Percentiles rank a stretch among this genome's conserved stretches.
Evolutionary conservation across 2,329 filamentous ascomycete species (phyloP).

Genomic region (Colletotrichum sp.): DNA sequence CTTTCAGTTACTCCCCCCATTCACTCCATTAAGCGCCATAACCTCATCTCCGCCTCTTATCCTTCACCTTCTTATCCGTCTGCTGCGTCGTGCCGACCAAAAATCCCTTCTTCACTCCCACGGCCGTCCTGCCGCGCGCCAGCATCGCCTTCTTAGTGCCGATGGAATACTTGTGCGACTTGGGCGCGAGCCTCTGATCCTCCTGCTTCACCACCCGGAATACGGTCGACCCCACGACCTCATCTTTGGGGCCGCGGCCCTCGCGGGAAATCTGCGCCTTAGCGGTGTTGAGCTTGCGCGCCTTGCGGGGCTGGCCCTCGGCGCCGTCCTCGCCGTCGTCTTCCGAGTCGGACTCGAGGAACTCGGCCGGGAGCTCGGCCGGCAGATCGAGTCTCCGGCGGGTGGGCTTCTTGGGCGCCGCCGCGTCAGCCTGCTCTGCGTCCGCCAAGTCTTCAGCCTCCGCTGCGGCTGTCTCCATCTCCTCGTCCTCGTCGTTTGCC

Average conservation of each 20-base stretch:
- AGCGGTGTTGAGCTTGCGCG: constrained; percentile 47
- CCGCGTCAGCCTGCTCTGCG: constrained; percentile 27
- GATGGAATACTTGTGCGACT: constrained; percentile 45
- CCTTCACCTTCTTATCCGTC: not conserved
- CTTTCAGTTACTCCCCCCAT: not conserved
- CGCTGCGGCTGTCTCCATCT: constrained; percentile 9
- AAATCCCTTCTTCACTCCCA: constrained; percentile 47
- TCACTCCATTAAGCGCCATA: not conserved
- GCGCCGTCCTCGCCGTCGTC: constrained; percentile 34
- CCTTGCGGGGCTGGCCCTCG: constrained; percentile 37
- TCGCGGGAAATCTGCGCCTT: constrained; percentile 42
- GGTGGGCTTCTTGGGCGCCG: not conserved
- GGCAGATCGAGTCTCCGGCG: constrained; percentile 40
- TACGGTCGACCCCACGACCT: constrained; percentile 56
- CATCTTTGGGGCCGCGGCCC: constrained; percentile 42
- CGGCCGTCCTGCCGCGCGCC: constrained; percentile 44
- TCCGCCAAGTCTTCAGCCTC: constrained; percentile 22
- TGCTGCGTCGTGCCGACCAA: constrained; percentile 33
- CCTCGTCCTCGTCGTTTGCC: not conserved
- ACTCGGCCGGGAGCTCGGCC: constrained; percentile 55
- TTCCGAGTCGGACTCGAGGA: constrained; percentile 59
- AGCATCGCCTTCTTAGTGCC: constrained; percentile 50
- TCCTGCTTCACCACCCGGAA: constrained; percentile 53
- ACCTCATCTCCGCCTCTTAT: not conserved
- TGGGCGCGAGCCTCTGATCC: constrained; percentile 56